Evolutionary conservation across 2,329 filamentous ascomycete genomes (phyloP), one percentile per base, ranked within the genome.

Genomic region (Beauveria brongniartii): DNA sequence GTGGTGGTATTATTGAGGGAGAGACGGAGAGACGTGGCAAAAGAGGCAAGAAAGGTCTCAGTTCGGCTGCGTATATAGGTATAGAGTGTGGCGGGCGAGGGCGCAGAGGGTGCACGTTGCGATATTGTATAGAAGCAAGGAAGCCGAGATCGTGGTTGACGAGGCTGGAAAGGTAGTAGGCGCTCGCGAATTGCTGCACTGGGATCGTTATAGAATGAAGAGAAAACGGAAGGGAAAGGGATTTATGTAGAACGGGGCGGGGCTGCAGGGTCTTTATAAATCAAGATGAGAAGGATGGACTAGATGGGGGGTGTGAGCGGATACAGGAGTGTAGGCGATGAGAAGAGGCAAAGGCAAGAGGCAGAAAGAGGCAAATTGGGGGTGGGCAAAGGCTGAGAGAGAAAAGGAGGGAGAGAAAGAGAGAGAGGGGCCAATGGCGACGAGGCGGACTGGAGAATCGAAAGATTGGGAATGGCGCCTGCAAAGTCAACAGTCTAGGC

Each of bases 201-300:
- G 30, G 10, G 10, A 34, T 1, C 40, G 18, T 20, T 30, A 10
- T 18, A 20, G 12, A n/a, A 18, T 46, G 40, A 28, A 10, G 16
- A 6, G 24, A 30, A 37, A 46, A 24, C 16, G 12, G n/a, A 34
- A 48, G 26, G 16, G 30, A 12, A 22, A 26, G 51, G 40, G n/a
- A 34, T 12, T 22, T 12, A 30, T 7, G 3, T 5, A 20, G 20
- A 37, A 9, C n/a, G 3, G 43, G 53, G 59, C 59, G 59, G 59
- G 59, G 53, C 59, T 44, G 14, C 52, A 61, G 59, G 59, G 59
- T 55, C 59, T 61, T 61, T 61, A 61, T 61, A 61, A 61, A 61
- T 55, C 59, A 52, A 51, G 59, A 55, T 51, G 46, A 43, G 46
- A 53, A 61, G 2, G 41, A 48, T 22, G 59, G 48, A 3, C 24